Percentiles rank a stretch among this genome's conserved stretches.
These are phyloP conservation scores for Waltergamsia citrina DNA, from an alignment of 2,329 filamentous ascomycete genomes.

Conservation along the genomic window DNA sequence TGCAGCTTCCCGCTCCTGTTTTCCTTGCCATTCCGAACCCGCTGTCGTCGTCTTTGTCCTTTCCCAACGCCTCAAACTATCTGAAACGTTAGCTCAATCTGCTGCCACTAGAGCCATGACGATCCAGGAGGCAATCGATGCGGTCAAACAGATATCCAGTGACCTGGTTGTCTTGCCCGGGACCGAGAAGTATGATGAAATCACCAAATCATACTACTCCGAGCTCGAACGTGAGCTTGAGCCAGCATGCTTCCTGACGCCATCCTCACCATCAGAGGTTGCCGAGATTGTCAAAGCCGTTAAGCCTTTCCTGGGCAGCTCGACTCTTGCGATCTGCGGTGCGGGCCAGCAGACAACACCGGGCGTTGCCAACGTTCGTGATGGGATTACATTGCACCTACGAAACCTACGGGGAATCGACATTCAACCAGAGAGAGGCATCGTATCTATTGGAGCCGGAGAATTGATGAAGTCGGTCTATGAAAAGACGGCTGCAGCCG, in stretches of 20 bases:
- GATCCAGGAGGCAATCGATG: too few species aligned
- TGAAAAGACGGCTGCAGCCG: slow-evolving; percentile 14
- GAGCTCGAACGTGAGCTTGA: slow-evolving; percentile 14
- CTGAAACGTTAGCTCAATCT: too few species aligned
- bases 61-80: too few species aligned
- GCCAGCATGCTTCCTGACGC: slow-evolving; percentile 15
- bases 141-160: too few species aligned
- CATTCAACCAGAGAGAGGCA: slow-evolving; percentile 15
- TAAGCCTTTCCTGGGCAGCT: neutral
- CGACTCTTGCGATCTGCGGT: slow-evolving; percentile 8
- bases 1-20: too few species aligned
- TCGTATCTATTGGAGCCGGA: slow-evolving; percentile 25
- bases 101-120: too few species aligned
- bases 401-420: slow-evolving; percentile 17
- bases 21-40: too few species aligned
- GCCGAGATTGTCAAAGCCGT: slow-evolving; percentile 9
- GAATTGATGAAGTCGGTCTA: slow-evolving; percentile 27
- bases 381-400: slow-evolving; percentile 9
- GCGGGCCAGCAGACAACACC: too few species aligned
- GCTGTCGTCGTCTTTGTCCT: too few species aligned
- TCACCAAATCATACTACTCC: slow-evolving; percentile 21
- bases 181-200: too few species aligned
- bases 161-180: too few species aligned
- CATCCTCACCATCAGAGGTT: slow-evolving; percentile 10
- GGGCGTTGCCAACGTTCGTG: slow-evolving; percentile 5